A percentile compares a stretch with the other conserved stretches of the same genome.
Evolutionary conservation across 164 flowering plant genomes (phyloP).

Genomic region (Stephania cephalantha): DNA sequence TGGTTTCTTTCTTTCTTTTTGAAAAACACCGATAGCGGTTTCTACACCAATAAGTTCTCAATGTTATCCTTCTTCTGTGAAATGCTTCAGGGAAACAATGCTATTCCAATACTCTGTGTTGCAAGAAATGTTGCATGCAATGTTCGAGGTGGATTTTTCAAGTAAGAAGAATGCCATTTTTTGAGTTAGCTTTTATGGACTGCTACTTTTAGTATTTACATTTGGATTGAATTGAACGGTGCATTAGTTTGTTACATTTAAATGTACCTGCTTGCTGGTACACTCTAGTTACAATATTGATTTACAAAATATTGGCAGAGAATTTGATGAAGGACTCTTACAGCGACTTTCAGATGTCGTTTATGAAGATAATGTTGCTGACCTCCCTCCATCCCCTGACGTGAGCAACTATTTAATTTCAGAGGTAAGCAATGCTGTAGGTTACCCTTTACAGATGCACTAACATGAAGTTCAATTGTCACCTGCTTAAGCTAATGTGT

Average conservation of each 20-base stretch:
- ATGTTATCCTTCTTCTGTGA: background rate
- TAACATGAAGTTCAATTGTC: background rate
- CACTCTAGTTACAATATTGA: constrained; percentile 9
- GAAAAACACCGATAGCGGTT: background rate
- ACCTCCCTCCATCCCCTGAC: constrained; percentile 74
- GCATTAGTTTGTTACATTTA: constrained; percentile 1
- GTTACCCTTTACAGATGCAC: background rate
- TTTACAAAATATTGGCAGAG: constrained; percentile 43
- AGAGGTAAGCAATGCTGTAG: constrained; percentile 47
- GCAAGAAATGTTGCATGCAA: constrained; percentile 99
- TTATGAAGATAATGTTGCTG: constrained; percentile 68
- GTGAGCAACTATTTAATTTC: constrained; percentile 87
- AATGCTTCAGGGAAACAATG: constrained; percentile 55
- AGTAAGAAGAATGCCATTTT: constrained; percentile 42
- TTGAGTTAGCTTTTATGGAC: background rate
- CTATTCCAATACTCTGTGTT: constrained; percentile 79
- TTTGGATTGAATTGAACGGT: background rate
- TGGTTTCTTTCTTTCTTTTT: too few species aligned
- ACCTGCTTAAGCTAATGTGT: background rate
- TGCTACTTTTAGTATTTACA: background rate
- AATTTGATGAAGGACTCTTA: constrained; percentile 82
- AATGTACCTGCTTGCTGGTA: background rate
- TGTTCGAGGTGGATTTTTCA: constrained; percentile 96
- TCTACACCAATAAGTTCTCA: background rate
- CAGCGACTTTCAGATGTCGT: constrained; percentile 56